Percentiles rank a stretch among this genome's conserved stretches.
phyloP scores from a whole-genome alignment of 140 eudicot species.

The Cichorium intybus region DNA sequence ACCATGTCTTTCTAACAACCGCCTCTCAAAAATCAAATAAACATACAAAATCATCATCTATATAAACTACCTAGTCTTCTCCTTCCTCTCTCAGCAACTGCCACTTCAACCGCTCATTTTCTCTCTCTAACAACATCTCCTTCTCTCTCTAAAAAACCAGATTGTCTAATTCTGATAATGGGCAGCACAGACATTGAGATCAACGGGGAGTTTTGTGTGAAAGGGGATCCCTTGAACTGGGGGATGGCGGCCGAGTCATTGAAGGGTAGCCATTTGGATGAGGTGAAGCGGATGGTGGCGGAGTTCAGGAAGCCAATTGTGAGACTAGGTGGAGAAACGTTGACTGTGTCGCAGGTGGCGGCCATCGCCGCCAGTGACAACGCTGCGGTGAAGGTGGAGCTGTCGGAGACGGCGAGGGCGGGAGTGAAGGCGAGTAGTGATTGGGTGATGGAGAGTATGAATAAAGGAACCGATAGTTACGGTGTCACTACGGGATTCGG shows the following conservation, averaged over 20 bases:
- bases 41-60: not conserved
- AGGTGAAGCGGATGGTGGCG: too few species aligned
- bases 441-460: too few species aligned
- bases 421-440: too few species aligned
- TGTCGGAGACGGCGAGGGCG: too few species aligned
- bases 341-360: slow-evolving; percentile 48
- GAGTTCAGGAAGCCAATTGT: slow-evolving; percentile 43
- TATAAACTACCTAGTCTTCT: slow-evolving; percentile 13
- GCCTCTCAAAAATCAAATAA: too few species aligned
- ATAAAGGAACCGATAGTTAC: slow-evolving; percentile 49
- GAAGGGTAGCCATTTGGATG: too few species aligned
- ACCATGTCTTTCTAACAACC: not conserved
- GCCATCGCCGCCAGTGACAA: slow-evolving; percentile 30
- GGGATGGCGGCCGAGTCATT: too few species aligned
- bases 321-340: slow-evolving; percentile 33
- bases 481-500: slow-evolving; percentile 58
- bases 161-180: slow-evolving; percentile 3
- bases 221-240: too few species aligned
- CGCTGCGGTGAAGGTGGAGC: slow-evolving; percentile 31
- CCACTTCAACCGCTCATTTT: not conserved
- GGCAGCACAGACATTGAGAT: not conserved
- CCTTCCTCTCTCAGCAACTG: too few species aligned
- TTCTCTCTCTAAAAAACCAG: not conserved
- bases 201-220: slow-evolving; percentile 36
- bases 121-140: too few species aligned